phyloP scores from a whole-genome alignment of 2,329 filamentous ascomycete species.

The Hymenoscyphus scutula region DNA sequence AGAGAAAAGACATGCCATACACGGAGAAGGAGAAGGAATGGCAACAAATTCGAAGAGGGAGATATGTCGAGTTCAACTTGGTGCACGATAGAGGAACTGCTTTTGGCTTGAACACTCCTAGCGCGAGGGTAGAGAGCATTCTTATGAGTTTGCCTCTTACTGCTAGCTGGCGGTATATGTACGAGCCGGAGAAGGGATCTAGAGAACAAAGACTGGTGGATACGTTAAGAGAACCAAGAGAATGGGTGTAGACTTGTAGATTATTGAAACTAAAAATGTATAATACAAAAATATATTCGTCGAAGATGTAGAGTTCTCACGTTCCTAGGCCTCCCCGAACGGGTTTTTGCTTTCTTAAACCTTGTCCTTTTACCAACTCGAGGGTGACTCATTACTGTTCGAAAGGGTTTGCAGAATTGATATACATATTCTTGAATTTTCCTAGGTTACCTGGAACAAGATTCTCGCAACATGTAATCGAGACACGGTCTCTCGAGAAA shows the following conservation, averaged over 20 bases:
- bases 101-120: constrained; percentile 91
- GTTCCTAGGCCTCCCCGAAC: background rate
- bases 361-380: no score
- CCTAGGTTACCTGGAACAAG: no score
- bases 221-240: constrained; percentile 61
- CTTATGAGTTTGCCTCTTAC: constrained; percentile 95
- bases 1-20: constrained; percentile 87
- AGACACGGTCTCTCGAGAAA: no score
- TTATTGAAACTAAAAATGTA: background rate
- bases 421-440: no score
- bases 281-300: background rate
- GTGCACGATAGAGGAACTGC: constrained; percentile 94
- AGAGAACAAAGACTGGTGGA: constrained; percentile 79
- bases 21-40: constrained; percentile 85
- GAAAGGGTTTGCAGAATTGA: no score
- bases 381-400: no score
- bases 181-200: constrained; percentile 71
- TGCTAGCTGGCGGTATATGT: constrained; percentile 95
- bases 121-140: constrained; percentile 91
- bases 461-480: no score
- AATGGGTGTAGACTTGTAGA: constrained; percentile 55
- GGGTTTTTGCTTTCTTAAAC: background rate
- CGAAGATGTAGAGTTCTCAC: background rate
- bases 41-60: constrained; percentile 92
- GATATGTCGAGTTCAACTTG: constrained; percentile 98